Evolutionary conservation across 257 asterid species (phyloP), one percentile per base, ranked within the genome.

Genomic region (Leptodermis oblonga): DNA sequence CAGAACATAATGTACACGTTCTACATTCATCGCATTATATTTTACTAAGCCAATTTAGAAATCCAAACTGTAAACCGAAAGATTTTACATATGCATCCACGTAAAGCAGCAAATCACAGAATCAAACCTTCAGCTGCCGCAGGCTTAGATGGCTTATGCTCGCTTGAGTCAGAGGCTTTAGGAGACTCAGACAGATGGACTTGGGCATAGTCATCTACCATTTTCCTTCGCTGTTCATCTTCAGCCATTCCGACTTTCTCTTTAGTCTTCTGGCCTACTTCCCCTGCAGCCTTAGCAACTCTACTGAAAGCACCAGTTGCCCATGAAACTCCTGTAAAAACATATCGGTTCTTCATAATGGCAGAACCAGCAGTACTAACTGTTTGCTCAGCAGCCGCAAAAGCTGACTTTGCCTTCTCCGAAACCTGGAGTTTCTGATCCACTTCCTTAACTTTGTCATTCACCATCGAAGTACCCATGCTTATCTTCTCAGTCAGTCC

Each of bases 401-500:
- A 62, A 39, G 96, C 96, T 23, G 92, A 78, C 77, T 86, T 89
- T n/a, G 96, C 96, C 76, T 89, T 92, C 78, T 89, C 96, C 1
- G 96, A 86, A 39, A 89, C 96, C 4, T 87, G 98, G 68, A 92
- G 94, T 68, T 87, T 92, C 79, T 86, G 90, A 68, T 92, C 95
- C 56, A 89, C 92, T 85, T 87, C 98, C 31, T 86, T 83, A 39
- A 89, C 96, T 78, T 89, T 92, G 8, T 87, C 92, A 31, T 85
- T 87, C 84, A 92, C 94, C 3, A 92, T 85, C 53, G 96, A 78
- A 15, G 90, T 89, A 23, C 98, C 98, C 1, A 82, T 67, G 8
- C 85, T 81, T 62, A 92, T 87, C 82, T 92, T 92, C 80, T 92
- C 96, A 7, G 83, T 86, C 43, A 92, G 73, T 22, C 96, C 96